phyloP scores from a whole-genome alignment of 2,329 filamentous ascomycete genomes.

The Gremmenia infestans region DNA sequence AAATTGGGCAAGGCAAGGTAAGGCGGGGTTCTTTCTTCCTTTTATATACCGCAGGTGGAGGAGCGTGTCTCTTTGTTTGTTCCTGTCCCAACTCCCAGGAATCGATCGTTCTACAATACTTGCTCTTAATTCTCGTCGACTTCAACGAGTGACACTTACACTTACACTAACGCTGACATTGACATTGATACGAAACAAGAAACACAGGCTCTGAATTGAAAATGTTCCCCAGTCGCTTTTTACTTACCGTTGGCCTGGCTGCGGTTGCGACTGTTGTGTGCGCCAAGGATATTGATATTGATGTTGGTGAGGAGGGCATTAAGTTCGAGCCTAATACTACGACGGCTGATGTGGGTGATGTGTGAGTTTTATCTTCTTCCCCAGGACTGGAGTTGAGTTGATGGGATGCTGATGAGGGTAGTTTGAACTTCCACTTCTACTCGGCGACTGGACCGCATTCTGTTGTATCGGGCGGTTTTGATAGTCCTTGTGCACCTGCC shows the following conservation, averaged over 20 bases:
- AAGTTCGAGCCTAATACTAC: constrained; percentile 45
- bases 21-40: no score
- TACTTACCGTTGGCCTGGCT: neutral
- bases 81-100: no score
- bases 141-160: no score
- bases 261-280: neutral
- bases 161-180: no score
- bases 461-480: constrained; percentile 34
- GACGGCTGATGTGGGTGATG: constrained; percentile 39
- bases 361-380: constrained; percentile 2
- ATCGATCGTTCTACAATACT: no score
- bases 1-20: no score
- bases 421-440: constrained; percentile 38
- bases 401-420: constrained; percentile 39
- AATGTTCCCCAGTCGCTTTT: neutral
- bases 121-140: no score
- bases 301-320: constrained; percentile 28
- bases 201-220: no score
- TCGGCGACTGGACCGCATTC: constrained; percentile 47
- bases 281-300: constrained; percentile 5
- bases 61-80: no score
- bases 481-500: constrained; percentile 29
- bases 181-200: no score
- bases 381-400: no score
- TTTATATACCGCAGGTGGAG: no score